Evolutionary conservation across 495 filamentous ascomycete species (phyloP).

Genomic region (Xylaria longipes): DNA sequence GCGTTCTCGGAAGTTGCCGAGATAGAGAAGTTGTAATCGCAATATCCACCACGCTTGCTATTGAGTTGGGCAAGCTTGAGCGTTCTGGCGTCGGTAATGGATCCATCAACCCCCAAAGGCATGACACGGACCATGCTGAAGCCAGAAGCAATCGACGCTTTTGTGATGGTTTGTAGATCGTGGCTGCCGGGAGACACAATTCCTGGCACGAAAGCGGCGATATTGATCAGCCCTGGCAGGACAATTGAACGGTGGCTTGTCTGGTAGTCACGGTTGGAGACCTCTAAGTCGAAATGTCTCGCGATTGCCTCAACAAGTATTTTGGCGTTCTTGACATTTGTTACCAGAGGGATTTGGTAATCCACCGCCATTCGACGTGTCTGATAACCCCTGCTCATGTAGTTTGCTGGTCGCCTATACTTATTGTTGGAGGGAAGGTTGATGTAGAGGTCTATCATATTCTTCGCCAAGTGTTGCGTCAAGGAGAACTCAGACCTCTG

Average conservation of each 20-base stretch:
- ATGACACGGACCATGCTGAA: conserved; percentile 87
- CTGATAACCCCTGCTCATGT: conserved; percentile 96
- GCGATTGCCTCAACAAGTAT: conserved; percentile 93
- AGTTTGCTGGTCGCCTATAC: conserved; percentile 93
- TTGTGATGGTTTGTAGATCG: conserved; percentile 74
- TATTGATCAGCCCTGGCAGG: conserved; percentile 79
- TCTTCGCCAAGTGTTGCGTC: conserved; percentile 93
- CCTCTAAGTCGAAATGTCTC: conserved; percentile 81
- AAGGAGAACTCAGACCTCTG: conserved; percentile 96
- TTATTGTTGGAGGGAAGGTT: conserved; percentile 98
- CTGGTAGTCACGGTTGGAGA: conserved; percentile 85
- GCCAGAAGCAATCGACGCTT: conserved; percentile 76
- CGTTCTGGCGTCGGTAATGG: conserved; percentile 73
- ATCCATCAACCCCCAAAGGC: conserved; percentile 75
- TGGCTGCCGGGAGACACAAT: conserved; percentile 67
- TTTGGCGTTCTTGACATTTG: conserved; percentile 99
- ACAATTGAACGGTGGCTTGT: conserved; percentile 80
- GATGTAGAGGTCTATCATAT: conserved; percentile 97
- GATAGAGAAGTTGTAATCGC: conserved; percentile 88
- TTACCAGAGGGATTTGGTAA: conserved; percentile 96
- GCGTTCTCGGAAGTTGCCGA: conserved; percentile 79
- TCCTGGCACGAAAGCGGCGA: conserved; percentile 80
- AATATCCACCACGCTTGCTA: conserved; percentile 69
- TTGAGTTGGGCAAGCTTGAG: conserved; percentile 80
- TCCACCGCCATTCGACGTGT: conserved; percentile 98